Evolutionary conservation across 768 basidiomycete species (phyloP).

Genomic region (Pholiota microspora): DNA sequence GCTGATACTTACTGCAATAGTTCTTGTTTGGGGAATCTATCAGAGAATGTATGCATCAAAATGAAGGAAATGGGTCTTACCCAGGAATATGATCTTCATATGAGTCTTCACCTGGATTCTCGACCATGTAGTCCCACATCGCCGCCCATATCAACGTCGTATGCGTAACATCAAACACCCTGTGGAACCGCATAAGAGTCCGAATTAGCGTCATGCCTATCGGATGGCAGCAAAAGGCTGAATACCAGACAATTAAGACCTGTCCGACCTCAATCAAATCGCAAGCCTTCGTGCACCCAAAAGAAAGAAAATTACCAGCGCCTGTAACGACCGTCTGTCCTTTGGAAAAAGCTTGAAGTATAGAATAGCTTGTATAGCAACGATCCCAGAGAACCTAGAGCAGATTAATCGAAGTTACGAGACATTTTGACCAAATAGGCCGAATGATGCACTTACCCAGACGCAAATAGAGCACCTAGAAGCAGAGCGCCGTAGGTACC

Average conservation of each 20-base stretch:
- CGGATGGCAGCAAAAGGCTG: neutral
- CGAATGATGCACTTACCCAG: slow-evolving; percentile 24
- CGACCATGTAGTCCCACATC: slow-evolving; percentile 37
- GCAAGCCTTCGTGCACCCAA: neutral
- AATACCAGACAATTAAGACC: slow-evolving; percentile 15
- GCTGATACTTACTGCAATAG: slow-evolving; percentile 17
- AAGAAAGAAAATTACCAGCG: slow-evolving; percentile 20
- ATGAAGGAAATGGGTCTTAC: slow-evolving; percentile 16
- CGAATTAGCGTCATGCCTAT: neutral
- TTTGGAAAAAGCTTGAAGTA: slow-evolving; percentile 33
- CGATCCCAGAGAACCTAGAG: slow-evolving; percentile 29
- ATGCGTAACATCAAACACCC: slow-evolving; percentile 37
- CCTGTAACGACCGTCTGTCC: slow-evolving; percentile 25
- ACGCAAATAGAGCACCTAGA: slow-evolving; percentile 33
- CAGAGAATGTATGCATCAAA: neutral
- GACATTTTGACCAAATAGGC: neutral
- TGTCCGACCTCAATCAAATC: slow-evolving; percentile 10
- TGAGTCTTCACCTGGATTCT: slow-evolving; percentile 23
- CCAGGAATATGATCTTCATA: slow-evolving; percentile 33
- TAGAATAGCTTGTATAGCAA: slow-evolving; percentile 27
- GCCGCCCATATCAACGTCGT: slow-evolving; percentile 34
- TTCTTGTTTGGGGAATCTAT: slow-evolving; percentile 1
- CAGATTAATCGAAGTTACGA: too few species aligned
- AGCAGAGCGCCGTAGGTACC: slow-evolving; percentile 37
- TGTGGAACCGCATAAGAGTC: slow-evolving; percentile 10